Evolutionary conservation across 768 basidiomycete genomes (phyloP), one percentile per base, ranked within the genome.

Genomic region (Boletus rubroflammeus): DNA sequence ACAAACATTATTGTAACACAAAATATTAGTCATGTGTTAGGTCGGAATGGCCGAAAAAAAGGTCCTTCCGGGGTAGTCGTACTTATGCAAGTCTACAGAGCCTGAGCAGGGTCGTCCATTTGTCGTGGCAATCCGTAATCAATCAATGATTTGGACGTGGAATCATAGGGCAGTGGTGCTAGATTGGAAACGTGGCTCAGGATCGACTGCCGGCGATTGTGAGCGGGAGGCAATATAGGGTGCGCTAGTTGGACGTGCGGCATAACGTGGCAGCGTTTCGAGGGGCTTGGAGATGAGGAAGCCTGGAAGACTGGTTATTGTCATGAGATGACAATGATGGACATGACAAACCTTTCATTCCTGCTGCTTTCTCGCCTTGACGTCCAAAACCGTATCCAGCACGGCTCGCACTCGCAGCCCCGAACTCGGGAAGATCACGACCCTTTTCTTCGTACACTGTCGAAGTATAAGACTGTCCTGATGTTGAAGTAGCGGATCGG

Each of bases 381-480:
- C 84, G 78, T 36, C 90, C 89, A 62, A 93, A 93, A n/a, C 90
- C 88, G 57, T 83, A 81, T 11, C 85, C 82, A 48, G 76, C 72
- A 63, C 79, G 81, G 57, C 59, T 71, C 25, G 17, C 55, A 53
- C 57, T 60, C 32, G 44, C 42, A 0, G 58, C 55, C 51, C 61
- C 53, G 34, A 61, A 63, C 44, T 71, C 70, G 43, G 62, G 26
- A 6, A 53, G 47, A 51, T 57, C 60, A 11, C 50, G 49, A 26
- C 38, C 36, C 51, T 70, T 71, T 52, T 70, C 71, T 45, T 71
- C 69, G 45, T 61, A 70, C 21, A 54, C 45, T 13, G 70, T 71
- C 29, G 71, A 69, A 6, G 54, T 8, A 28, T 19, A 61, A 31
- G 69, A 61, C 38, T 54, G 69, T 17, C 54, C 56, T 40, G 69